Evolutionary conservation across 306 rosid genomes (phyloP), one percentile per base, ranked within the genome.

Genomic region (Sechiopsis laciniata): DNA sequence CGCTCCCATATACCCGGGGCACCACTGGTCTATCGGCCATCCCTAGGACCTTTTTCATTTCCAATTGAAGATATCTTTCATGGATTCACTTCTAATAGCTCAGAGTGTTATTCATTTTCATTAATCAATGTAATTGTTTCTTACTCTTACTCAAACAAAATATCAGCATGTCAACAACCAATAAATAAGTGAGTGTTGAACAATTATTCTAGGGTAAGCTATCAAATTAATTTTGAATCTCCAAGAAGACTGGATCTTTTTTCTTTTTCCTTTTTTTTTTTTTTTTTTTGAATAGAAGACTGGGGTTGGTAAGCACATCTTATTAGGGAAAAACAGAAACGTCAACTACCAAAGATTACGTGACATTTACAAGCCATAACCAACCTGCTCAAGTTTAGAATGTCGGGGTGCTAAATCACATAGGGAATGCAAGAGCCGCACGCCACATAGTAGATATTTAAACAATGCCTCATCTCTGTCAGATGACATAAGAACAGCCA

Each of bases 361-460:
- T 22, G 35, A 70, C 63, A 21, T 11, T 57, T 55, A 14, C 66
- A 61, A 52, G 22, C 70, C 32, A 75, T 69, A 76, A 72, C 32
- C 76, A 77, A 93, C 98, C 98, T 93, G 97, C 76, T 90, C 97
- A 13, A 93, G 83, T 81, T 86, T 90, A 72, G 96, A 70, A 83
- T 86, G 84, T 56, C 94, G 90, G 80, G 89, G 83, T 42, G 98
- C 91, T 83, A 93, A 86, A 77, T 93, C 98, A 76, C 90, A 93
- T 78, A 88, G 82, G 83, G 98, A 83, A 78, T 93, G 90, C 87
- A 93, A 83, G 55, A 93, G 90, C 60, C 97, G 91, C 72, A 87
- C 77, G 32, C 97, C 97, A 79, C 88, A 75, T 74, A 87, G 74
- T 77, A 90, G 80, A 84, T 90, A 87, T 78, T 75, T 90, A 77